A percentile compares a stretch with the other conserved stretches of the same genome.
These are phyloP conservation scores for Rostrohypoxylon terebratum DNA, from an alignment of 495 filamentous ascomycete genomes.

Conservation along the genomic window DNA sequence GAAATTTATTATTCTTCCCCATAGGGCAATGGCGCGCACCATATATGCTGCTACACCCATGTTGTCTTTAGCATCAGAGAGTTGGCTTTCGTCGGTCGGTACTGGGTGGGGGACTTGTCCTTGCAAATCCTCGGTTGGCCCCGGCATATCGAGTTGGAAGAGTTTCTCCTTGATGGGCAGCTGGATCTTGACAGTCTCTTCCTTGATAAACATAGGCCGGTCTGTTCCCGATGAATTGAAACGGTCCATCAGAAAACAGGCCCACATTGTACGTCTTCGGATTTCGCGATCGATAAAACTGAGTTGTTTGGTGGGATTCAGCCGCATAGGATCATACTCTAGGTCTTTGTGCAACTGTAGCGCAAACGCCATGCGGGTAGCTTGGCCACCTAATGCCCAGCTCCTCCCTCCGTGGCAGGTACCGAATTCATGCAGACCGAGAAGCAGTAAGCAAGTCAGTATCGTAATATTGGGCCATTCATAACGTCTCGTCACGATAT, in stretches of 20 bases:
- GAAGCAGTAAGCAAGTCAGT: constrained; percentile 84
- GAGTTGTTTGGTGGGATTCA: constrained; percentile 75
- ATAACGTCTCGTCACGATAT: constrained; percentile 85
- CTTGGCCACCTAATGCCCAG: constrained; percentile 95
- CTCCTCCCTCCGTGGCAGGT: constrained; percentile 96
- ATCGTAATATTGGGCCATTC: constrained; percentile 97
- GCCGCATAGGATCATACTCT: constrained; percentile 81
- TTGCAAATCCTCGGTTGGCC: constrained; percentile 84
- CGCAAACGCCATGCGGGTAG: constrained; percentile 96
- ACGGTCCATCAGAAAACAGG: constrained; percentile 95
- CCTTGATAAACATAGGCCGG: constrained; percentile 89
- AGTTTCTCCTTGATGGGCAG: constrained; percentile 90
- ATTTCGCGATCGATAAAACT: constrained; percentile 95
- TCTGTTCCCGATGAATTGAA: constrained; percentile 97
- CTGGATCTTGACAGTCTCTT: constrained; percentile 88
- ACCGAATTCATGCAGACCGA: constrained; percentile 95
- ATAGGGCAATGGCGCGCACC: constrained; percentile 85
- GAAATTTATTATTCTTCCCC: constrained; percentile 90
- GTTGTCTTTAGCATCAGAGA: constrained; percentile 79
- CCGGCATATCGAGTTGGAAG: constrained; percentile 91
- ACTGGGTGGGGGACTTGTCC: constrained; percentile 77
- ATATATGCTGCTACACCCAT: constrained; percentile 97
- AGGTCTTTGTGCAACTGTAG: constrained; percentile 93
- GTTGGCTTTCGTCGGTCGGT: constrained; percentile 69
- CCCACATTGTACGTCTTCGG: constrained; percentile 94